Percentiles rank a stretch among this genome's conserved stretches.
Evolutionary conservation across 164 flowering plant species (phyloP).

Genomic region (Tinospora cordifolia): DNA sequence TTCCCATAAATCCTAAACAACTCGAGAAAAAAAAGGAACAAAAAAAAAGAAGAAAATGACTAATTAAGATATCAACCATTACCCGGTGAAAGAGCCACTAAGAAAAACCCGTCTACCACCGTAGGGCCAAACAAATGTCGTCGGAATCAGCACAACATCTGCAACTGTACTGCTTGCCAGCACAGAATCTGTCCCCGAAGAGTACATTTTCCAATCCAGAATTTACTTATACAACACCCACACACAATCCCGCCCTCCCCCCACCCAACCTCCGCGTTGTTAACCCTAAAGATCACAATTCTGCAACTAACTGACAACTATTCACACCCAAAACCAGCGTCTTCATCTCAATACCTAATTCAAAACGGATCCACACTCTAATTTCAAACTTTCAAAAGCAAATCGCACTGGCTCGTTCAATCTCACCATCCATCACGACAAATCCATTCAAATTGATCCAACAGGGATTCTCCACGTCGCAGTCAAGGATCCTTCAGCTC

Average conservation of each 20-base stretch:
- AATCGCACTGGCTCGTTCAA: conserved; percentile 7
- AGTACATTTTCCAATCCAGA: conserved; percentile 29
- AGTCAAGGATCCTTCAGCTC: conserved; percentile 52
- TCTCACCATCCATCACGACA: not conserved
- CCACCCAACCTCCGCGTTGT: not conserved
- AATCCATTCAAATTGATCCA: conserved; percentile 9
- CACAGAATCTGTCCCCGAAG: conserved; percentile 27
- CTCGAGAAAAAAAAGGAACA: not conserved
- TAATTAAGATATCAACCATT: conserved; percentile 8
- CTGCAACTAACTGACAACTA: not conserved
- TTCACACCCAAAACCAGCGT: not conserved
- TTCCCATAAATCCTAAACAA: not conserved
- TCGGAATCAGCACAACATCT: conserved; percentile 30
- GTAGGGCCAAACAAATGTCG: conserved; percentile 52
- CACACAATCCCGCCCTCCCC: not conserved
- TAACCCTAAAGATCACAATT: not conserved
- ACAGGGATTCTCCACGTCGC: conserved; percentile 52
- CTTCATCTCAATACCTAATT: conserved; percentile 5
- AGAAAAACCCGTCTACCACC: conserved; percentile 50
- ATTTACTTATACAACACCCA: not conserved
- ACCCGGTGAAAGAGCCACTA: conserved; percentile 48
- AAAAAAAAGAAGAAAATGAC: not conserved
- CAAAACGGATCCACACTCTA: conserved; percentile 2
- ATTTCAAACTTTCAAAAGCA: not conserved
- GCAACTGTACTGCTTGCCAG: conserved; percentile 28